Percentiles rank a stretch among this genome's conserved stretches.
These are phyloP conservation scores for Chimonanthus salicifolius DNA, from an alignment of 164 flowering plant species.

Conservation along the genomic window DNA sequence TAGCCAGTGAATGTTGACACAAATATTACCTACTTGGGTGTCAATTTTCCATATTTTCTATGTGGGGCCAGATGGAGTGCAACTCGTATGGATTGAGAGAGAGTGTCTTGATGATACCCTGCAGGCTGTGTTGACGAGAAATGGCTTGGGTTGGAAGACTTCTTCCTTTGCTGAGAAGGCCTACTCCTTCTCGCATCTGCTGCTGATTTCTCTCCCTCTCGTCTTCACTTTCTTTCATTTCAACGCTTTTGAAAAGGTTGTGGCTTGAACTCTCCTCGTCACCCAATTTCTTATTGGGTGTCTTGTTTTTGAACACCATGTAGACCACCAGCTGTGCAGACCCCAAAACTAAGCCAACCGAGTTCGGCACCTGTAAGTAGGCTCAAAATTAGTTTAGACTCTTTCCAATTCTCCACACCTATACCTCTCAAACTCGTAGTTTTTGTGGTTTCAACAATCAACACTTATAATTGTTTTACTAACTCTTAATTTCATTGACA, in stretches of 20 bases:
- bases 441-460: too few species aligned
- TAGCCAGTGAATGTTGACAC: too few species aligned
- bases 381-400: background rate
- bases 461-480: too few species aligned
- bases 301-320: slow-evolving; percentile 16
- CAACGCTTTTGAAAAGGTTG: slow-evolving; percentile 2
- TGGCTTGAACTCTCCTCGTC: slow-evolving; percentile 33
- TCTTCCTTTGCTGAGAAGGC: slow-evolving; percentile 26
- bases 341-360: slow-evolving; percentile 55
- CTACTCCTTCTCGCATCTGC: slow-evolving; percentile 5
- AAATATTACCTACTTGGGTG: background rate
- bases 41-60: background rate
- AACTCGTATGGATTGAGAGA: slow-evolving; percentile 27
- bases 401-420: too few species aligned
- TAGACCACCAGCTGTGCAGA: slow-evolving; percentile 32
- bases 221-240: slow-evolving; percentile 15
- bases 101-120: slow-evolving; percentile 25
- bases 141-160: slow-evolving; percentile 32
- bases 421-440: too few species aligned
- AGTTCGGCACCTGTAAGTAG: slow-evolving; percentile 48
- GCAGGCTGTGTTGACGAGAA: slow-evolving; percentile 21
- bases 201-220: background rate
- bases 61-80: background rate
- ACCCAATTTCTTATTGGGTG: slow-evolving; percentile 8
- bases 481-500: too few species aligned